Base-by-base conservation (phyloP, 164 flowering plant species). In the Piper betle region DNA sequence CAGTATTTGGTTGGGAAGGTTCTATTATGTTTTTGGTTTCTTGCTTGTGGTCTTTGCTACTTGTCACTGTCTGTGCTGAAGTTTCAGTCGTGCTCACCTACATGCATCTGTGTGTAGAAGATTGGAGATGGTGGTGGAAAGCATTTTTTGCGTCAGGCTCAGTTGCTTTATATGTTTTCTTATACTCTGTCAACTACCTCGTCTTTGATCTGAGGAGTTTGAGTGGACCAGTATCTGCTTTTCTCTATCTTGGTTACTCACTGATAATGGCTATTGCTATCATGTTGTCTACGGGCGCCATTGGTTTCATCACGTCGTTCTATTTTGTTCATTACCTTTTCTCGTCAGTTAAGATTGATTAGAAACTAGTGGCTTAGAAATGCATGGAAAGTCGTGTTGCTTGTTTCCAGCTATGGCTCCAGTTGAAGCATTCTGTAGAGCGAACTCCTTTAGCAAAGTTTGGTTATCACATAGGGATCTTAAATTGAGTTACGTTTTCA, bases 71-170 rank as follows among this genome's bases (percentile, higher is more conserved):
- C 17, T 74, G 77, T 62, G 71, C 74, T 53, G 74, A 74, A 60
- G 77, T 74, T 17, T 74, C 74, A 2, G 74, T 74, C 9, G 77
- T 74, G 39, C 77, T 74, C 57, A 74, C 77, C 9, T 74, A 74
- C 65, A 74, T 74, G 74, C 77, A 74, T 41, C 65, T 74, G 5
- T 71, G 77, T 40, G 74, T 74, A 61, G 77, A 74, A 64, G 77
- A 74, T 42, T 74, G 77, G 77, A 61, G 57, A 43, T 74, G 77
- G 77, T 74, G 77, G 74, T 74, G 77, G 77, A 74, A 74, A 58
- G 71, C 77, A 7, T 74, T 74, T 66, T 74, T 42, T 68, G 77
- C 77, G 37, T 73, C 77, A 5, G 77, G 77, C 39, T 73, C 77
- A 0, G 77, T 70, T 61, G 63, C 73, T 13, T 66, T 75, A 3